Base-by-base conservation (phyloP, 2,329 filamentous ascomycete genomes). In the Cercospora nicotianae region DNA sequence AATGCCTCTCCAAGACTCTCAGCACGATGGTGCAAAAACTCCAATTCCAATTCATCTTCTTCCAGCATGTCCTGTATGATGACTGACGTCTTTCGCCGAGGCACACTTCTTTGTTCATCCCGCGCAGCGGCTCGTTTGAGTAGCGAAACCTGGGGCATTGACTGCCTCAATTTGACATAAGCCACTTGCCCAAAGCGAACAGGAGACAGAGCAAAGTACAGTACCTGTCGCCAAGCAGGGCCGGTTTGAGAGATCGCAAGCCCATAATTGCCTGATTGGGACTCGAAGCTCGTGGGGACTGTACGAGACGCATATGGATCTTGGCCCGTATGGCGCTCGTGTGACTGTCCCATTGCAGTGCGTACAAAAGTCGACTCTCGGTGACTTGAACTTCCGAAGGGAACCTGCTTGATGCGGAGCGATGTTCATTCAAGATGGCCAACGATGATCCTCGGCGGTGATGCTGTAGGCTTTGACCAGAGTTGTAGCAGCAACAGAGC, bases 231-330 rank as follows among this genome's bases (percentile, higher is more conserved):
- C 55, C 31, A 10, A 20, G 28, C n/a, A 10, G 30, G 55, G 36
- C 60, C 60, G 60, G 31, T 66, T 63, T 20, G 51, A 61, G 59
- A 45, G 10, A 66, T 62, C 59, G 59, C 59, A 58, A 31, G 58
- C 51, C 31, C 48, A 48, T 42, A 23, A 16, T 30, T 30, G 8
- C 60, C 20, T 18, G 33, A 28, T 16, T n/a, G 48, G 13, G 23
- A 53, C 12, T 53, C 12, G 23, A 28, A 26, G 23, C 13, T 28
- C 20, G 9, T 28, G 48, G 8, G 28, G 1, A 13, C 30, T 53
- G 3, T 59, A 36, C n/a, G 28, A 59, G 63, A 65, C 51, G 63
- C 33, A 65, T 65, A 60, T 65, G 63, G 63, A 60, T 31, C n/a
- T 57, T 33, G 23, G 61, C 31, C 30, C 63, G n/a, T 30, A 30